Evolutionary conservation across 2,329 filamentous ascomycete species (phyloP).

Genomic region (Parafenestella ontariensis): DNA sequence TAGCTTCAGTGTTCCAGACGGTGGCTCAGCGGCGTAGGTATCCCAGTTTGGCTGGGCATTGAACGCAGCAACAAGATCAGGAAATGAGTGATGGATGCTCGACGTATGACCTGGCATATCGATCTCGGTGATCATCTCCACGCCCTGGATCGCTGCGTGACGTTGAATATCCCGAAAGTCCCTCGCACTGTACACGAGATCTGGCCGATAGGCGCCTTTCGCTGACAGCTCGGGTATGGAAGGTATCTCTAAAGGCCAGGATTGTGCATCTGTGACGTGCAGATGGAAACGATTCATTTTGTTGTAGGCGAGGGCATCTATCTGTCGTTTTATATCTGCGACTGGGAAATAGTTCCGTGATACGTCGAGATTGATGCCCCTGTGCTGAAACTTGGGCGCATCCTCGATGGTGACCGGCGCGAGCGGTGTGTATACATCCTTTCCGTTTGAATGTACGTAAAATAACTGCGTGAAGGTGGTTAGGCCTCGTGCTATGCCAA

Average conservation of each 20-base stretch:
- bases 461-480: conserved; percentile 83
- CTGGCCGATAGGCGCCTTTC: conserved; percentile 75
- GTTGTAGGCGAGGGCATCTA: conserved; percentile 78
- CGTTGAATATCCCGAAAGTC: conserved; percentile 72
- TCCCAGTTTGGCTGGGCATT: conserved; percentile 62
- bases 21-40: conserved; percentile 62
- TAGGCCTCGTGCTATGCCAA: conserved; percentile 75
- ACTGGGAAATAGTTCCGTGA: conserved; percentile 75
- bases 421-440: conserved; percentile 68
- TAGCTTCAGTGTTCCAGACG: conserved; percentile 72
- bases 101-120: conserved; percentile 84
- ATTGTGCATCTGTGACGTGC: conserved; percentile 83
- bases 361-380: conserved; percentile 81
- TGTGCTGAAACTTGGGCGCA: conserved; percentile 74
- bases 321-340: conserved; percentile 72
- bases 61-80: conserved; percentile 73
- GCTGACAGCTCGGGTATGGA: conserved; percentile 73
- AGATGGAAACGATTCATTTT: conserved; percentile 85
- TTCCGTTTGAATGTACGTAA: conserved; percentile 69
- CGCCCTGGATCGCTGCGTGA: conserved; percentile 72
- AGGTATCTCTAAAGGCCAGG: conserved; percentile 84
- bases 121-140: conserved; percentile 77
- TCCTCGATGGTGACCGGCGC: conserved; percentile 78
- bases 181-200: conserved; percentile 70
- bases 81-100: conserved; percentile 69